Percentiles rank a stretch among this genome's conserved stretches.
These are phyloP conservation scores for Mikania micrantha DNA, from an alignment of 129 eudicot genomes.

Conservation along the genomic window DNA sequence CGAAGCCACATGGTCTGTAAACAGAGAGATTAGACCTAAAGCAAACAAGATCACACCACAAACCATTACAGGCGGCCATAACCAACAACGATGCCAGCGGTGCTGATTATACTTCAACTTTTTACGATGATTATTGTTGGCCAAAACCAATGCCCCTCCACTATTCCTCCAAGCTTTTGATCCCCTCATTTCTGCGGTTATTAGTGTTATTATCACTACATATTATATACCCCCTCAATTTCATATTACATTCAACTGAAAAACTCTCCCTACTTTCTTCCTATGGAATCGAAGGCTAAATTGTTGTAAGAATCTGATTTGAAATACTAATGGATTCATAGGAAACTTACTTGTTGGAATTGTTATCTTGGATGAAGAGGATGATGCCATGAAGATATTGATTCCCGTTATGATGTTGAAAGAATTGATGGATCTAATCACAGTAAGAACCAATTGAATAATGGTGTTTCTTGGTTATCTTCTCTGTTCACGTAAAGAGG, in stretches of 20 bases:
- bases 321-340: too few relatives aligned
- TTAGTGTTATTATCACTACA: neutral
- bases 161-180: constrained; percentile 38
- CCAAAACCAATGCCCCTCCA: constrained; percentile 31
- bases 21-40: constrained; percentile 26
- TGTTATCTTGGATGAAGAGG: too few relatives aligned
- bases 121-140: constrained; percentile 21
- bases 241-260: constrained; percentile 32
- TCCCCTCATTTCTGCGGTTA: constrained; percentile 13
- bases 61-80: constrained; percentile 50
- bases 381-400: too few relatives aligned
- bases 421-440: too few relatives aligned
- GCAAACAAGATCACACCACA: constrained; percentile 49
- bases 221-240: constrained; percentile 27
- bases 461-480: too few relatives aligned
- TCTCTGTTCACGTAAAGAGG: too few relatives aligned
- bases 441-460: too few relatives aligned
- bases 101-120: constrained; percentile 22
- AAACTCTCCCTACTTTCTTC: too few relatives aligned
- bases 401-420: too few relatives aligned
- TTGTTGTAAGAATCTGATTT: too few relatives aligned
- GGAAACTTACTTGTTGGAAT: too few relatives aligned
- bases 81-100: constrained; percentile 27
- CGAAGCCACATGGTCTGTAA: constrained; percentile 31
- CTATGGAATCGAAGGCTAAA: too few relatives aligned